Percentiles rank a stretch among this genome's conserved stretches.
Conservation (phyloP, 2,329 filamentous ascomycete genomes). For the Aspergillus udagawae region DNA sequence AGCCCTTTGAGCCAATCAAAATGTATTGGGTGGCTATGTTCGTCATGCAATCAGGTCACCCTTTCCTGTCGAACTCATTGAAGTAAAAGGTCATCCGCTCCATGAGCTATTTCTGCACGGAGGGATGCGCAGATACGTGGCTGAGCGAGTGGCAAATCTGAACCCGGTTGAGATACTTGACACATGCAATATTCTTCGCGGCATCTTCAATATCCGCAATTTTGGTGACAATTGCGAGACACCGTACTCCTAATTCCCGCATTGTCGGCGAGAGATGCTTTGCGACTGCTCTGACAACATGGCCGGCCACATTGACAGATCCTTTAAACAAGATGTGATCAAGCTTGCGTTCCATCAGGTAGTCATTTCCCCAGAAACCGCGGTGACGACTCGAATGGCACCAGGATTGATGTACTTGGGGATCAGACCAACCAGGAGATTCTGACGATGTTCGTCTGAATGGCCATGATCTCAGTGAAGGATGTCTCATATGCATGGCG, state of each 20-base stretch:
- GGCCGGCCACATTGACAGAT: constrained; percentile 34
- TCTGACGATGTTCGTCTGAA: constrained; percentile 38
- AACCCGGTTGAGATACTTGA: constrained; percentile 44
- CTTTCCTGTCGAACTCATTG: constrained; percentile 25
- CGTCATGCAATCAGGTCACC: constrained; percentile 20
- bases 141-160: constrained; percentile 43
- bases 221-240: constrained; percentile 42
- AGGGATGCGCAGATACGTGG: constrained; percentile 44
- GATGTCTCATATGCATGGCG: constrained; percentile 32
- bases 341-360: constrained; percentile 38
- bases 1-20: constrained; percentile 40
- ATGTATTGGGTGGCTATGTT: constrained; percentile 43
- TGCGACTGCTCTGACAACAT: constrained; percentile 42
- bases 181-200: constrained; percentile 41
- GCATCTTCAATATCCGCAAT: constrained; percentile 42
- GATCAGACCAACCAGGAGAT: constrained; percentile 38
- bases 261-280: constrained; percentile 44
- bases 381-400: constrained; percentile 36
- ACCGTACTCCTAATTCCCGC: constrained; percentile 46
- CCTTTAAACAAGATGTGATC: constrained; percentile 49
- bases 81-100: constrained; percentile 31
- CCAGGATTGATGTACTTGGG: constrained; percentile 40
- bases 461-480: constrained; percentile 25
- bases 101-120: constrained; percentile 37
- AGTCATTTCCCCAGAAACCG: constrained; percentile 33